A percentile compares a stretch with the other conserved stretches of the same genome.
Evolutionary conservation across 208 protist species (phyloP).

Genomic region (Crithidia acanthocephali): DNA sequence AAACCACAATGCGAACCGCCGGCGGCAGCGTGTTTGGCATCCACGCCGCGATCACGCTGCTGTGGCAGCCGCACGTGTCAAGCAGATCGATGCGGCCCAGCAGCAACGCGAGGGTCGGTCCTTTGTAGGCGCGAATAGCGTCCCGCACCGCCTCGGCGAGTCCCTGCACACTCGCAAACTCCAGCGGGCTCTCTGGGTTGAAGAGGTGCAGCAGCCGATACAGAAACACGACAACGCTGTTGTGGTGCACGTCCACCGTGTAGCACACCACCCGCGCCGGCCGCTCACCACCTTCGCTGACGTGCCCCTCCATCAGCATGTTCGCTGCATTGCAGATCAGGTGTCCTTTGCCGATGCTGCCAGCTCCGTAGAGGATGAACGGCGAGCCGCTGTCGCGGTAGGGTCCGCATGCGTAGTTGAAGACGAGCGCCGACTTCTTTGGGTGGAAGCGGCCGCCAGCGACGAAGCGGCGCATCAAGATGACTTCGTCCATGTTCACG

Average conservation of each 20-base stretch:
- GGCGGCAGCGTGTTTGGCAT: conserved; percentile 67
- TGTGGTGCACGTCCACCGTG: conserved; percentile 41
- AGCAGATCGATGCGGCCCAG: conserved; percentile 60
- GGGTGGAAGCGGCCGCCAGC: conserved; percentile 26
- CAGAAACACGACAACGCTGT: conserved; percentile 62
- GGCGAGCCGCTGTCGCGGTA: conserved; percentile 50
- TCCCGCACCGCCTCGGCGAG: conserved; percentile 53
- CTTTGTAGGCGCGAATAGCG: conserved; percentile 56
- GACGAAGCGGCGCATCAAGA: conserved; percentile 23
- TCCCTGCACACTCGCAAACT: conserved; percentile 47
- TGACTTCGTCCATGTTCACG: conserved; percentile 21
- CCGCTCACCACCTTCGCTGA: conserved; percentile 15
- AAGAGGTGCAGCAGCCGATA: conserved; percentile 65
- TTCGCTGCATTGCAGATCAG: conserved; percentile 62
- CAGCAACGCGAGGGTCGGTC: conserved; percentile 56
- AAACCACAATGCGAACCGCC: conserved; percentile 60
- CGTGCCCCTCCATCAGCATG: conserved; percentile 26
- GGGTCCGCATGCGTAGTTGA: conserved; percentile 40
- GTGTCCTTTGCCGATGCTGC: conserved; percentile 55
- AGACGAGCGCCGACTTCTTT: conserved; percentile 43
- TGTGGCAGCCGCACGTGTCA: conserved; percentile 58
- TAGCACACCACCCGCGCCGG: conserved; percentile 43
- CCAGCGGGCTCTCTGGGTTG: conserved; percentile 22
- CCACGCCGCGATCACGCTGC: conserved; percentile 59
- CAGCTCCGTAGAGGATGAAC: conserved; percentile 73